Evolutionary conservation across 2,329 filamentous ascomycete genomes (phyloP), one percentile per base, ranked within the genome.

Genomic region (Onygenales sp.): DNA sequence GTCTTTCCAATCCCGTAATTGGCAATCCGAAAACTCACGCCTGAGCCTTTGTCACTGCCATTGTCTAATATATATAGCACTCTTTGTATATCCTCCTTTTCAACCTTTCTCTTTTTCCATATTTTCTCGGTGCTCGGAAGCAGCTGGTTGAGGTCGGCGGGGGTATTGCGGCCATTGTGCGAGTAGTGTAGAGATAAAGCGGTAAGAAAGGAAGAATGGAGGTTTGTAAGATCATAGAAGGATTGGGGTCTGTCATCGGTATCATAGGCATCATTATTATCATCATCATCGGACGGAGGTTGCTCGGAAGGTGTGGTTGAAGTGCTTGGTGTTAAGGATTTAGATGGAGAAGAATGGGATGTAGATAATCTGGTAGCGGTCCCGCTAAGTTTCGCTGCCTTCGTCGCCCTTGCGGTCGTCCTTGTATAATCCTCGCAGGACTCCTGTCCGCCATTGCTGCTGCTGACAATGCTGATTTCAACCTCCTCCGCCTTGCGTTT

Each of bases 91-190:
- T 91, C 86, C 42, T 82, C 79, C 0, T 79, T 70, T 0, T 76
- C 79, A 13, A 89, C 84, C 53, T 77, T 76, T 34, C 85, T 78
- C 70, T 86, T 88, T 55, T 85, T 84, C 86, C 86, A 91, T 39
- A 84, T 74, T 58, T 82, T 78, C 10, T 85, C 80, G 42, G 88
- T 74, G 53, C 82, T 77, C 8, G 81, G 81, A 36, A 79, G 76
- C 37, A 90, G 74, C 33, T 76, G 71, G 37, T 77, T 74, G 44
- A 89, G 67, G 61, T 88, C 84, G 27, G 83, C 79, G 0, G 87
- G 83, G 0, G 80, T 75, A 46, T 76, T 73, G 33, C 73, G 71
- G 55, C 84, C 83, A 65, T 85, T 82, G 68, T 91, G 86, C 1
- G 84, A 84, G 56, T 82, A 78, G 62, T 89, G 85, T 8, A 90